phyloP scores from a whole-genome alignment of 345 rosid genomes.

The Rhizophora apiculata region DNA sequence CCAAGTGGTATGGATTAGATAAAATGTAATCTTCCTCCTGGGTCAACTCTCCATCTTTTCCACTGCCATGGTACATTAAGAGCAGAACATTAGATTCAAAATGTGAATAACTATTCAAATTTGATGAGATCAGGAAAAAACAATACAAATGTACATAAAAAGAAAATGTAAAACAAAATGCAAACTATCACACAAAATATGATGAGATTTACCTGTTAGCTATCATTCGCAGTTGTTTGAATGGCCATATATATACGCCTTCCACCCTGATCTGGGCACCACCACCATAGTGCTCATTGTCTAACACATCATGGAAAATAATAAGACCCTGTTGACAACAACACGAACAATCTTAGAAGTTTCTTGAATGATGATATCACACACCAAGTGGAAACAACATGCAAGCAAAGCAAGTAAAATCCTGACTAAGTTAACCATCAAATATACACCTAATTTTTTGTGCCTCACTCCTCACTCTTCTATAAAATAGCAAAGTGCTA shows the following conservation, averaged over 20 bases:
- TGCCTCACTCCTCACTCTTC: no score
- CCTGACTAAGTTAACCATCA: no score
- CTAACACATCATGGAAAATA: conserved; percentile 92
- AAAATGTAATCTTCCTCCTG: conserved; percentile 89
- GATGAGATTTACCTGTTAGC: conserved; percentile 65
- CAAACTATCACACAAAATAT: no score
- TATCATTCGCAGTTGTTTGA: conserved; percentile 94
- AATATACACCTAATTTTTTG: no score
- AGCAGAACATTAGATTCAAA: conserved; percentile 15
- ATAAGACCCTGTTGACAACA: conserved; percentile 71
- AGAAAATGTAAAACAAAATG: background rate
- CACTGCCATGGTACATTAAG: conserved; percentile 40
- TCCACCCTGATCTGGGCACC: conserved; percentile 93
- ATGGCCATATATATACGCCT: conserved; percentile 99
- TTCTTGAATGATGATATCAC: background rate
- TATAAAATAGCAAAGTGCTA: background rate
- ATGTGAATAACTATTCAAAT: conserved; percentile 14
- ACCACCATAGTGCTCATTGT: conserved; percentile 82
- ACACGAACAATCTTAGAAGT: conserved; percentile 11
- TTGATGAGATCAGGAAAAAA: conserved; percentile 8
- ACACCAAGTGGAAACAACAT: conserved; percentile 1
- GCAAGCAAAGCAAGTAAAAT: background rate
- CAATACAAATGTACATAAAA: background rate
- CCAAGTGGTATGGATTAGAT: conserved; percentile 96
- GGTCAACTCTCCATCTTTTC: conserved; percentile 67